Evolutionary conservation across 129 eudicot species (phyloP).

Genomic region (Escallonia rubra): DNA sequence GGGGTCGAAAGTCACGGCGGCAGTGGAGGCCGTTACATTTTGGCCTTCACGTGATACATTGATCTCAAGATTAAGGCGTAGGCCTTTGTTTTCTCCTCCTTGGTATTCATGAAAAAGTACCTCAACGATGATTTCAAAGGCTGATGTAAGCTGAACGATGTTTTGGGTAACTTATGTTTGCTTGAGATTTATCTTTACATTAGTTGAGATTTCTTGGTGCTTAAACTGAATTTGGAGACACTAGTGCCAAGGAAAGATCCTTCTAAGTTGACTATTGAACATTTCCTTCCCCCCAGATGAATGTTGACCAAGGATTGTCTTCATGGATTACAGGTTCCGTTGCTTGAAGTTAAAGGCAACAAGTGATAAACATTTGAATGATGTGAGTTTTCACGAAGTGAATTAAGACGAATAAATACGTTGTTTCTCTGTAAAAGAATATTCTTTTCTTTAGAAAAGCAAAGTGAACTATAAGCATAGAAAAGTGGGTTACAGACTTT

Average conservation of each 20-base stretch:
- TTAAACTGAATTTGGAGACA: neutral
- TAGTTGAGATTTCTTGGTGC: conserved; percentile 1
- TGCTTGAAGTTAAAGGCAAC: no score
- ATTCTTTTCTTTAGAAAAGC: no score
- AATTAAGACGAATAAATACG: no score
- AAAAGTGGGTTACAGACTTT: no score
- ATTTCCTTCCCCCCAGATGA: neutral
- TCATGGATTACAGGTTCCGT: no score
- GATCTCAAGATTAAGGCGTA: neutral
- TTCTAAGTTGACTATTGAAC: neutral
- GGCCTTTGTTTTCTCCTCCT: neutral
- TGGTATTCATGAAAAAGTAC: neutral
- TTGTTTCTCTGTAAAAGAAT: no score
- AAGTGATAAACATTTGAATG: no score
- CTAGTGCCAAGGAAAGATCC: neutral
- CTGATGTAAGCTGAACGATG: neutral
- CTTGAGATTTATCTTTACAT: neutral
- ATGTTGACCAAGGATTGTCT: conserved; percentile 1
- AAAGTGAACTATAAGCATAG: no score
- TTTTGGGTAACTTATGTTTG: neutral
- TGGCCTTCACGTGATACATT: neutral
- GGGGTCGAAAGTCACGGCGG: neutral
- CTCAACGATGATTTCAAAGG: neutral
- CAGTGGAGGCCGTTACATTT: neutral
- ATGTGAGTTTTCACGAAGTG: no score